A percentile compares a stretch with the other conserved stretches of the same genome.
phyloP scores from a whole-genome alignment of 306 rosid species.

The Geum urbanum region DNA sequence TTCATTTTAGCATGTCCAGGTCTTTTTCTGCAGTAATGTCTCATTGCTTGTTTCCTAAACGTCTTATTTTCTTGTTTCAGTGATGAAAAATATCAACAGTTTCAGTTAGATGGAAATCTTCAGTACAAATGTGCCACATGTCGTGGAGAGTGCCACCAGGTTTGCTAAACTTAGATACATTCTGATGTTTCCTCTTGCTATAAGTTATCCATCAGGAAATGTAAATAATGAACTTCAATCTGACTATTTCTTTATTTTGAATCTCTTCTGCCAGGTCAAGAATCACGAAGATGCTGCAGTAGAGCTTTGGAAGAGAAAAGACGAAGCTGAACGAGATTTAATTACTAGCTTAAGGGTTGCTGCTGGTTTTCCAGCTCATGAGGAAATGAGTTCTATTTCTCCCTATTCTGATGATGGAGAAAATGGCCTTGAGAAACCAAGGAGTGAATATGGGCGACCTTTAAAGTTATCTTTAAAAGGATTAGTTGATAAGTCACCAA shows the following conservation, averaged over 20 bases:
- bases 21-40: background rate
- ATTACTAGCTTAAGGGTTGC: constrained; percentile 85
- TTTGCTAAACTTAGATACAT: constrained; percentile 19
- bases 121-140: constrained; percentile 93
- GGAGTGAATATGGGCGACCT: constrained; percentile 74
- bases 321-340: constrained; percentile 64
- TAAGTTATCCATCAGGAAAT: background rate
- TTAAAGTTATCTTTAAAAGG: constrained; percentile 81
- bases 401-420: constrained; percentile 96
- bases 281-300: constrained; percentile 89
- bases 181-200: background rate
- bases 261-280: constrained; percentile 53
- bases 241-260: constrained; percentile 16
- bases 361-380: constrained; percentile 91
- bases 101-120: constrained; percentile 89
- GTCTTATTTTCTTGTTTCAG: constrained; percentile 42
- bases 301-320: constrained; percentile 96
- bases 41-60: constrained; percentile 24
- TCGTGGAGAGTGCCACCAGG: constrained; percentile 97
- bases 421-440: constrained; percentile 48
- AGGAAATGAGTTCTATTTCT: constrained; percentile 81
- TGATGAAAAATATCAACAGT: constrained; percentile 84
- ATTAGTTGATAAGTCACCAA: constrained; percentile 60
- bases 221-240: background rate
- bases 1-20: background rate